These are phyloP conservation scores for Fusarium sp. DNA, from an alignment of 2,329 filamentous ascomycete genomes.

Conservation along the genomic window DNA sequence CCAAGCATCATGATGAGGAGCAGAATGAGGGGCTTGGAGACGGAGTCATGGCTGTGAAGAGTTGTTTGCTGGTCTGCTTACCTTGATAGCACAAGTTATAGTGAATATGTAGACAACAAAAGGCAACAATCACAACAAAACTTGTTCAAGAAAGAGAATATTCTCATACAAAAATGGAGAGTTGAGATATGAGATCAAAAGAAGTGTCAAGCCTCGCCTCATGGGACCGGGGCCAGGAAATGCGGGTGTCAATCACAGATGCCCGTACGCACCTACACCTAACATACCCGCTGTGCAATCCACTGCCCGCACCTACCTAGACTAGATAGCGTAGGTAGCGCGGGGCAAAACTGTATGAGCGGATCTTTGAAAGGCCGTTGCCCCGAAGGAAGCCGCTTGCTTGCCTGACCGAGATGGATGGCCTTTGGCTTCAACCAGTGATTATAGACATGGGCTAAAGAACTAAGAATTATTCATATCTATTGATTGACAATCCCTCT, in stretches of 20 bases:
- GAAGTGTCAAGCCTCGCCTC: conserved; percentile 23
- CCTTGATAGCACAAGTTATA: conserved; percentile 20
- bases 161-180: background rate
- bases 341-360: conserved; percentile 21
- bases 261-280: background rate
- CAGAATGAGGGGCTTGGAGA: conserved; percentile 34
- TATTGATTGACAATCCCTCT: background rate
- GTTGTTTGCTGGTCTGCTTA: conserved; percentile 18
- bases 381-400: conserved; percentile 35
- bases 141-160: background rate
- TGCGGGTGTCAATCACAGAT: conserved; percentile 6
- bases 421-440: background rate
- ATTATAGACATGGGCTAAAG: background rate
- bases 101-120: background rate
- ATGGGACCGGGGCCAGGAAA: conserved; percentile 29
- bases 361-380: conserved; percentile 45
- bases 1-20: conserved; percentile 4
- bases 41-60: conserved; percentile 33
- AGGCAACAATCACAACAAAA: background rate
- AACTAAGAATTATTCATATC: background rate
- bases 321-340: conserved; percentile 11
- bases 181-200: conserved; percentile 7
- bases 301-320: background rate
- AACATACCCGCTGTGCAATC: background rate
- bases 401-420: background rate